phyloP scores from a whole-genome alignment of 2,329 filamentous ascomycete species.

The Penicillium occitanis region DNA sequence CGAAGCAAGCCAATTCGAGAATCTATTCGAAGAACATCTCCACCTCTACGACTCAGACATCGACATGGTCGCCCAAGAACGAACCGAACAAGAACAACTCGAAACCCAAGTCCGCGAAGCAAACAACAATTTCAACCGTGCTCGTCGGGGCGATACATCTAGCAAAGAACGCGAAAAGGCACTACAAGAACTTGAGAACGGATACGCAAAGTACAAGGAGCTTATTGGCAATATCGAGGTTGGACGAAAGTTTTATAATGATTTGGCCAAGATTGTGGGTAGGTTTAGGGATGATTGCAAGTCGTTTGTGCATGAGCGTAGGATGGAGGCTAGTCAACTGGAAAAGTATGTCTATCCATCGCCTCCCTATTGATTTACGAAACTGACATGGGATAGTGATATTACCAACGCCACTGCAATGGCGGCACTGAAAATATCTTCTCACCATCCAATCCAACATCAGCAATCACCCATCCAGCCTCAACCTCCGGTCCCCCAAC shows the following conservation, averaged over 20 bases:
- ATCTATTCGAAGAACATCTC: constrained; percentile 80
- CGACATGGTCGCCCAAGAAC: constrained; percentile 68
- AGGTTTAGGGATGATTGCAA: constrained; percentile 78
- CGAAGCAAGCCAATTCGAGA: constrained; percentile 85
- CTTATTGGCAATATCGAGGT: constrained; percentile 88
- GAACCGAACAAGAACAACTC: constrained; percentile 72
- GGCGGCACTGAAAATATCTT: constrained; percentile 55
- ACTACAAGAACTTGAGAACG: constrained; percentile 82
- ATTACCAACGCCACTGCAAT: constrained; percentile 57
- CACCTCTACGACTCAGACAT: constrained; percentile 78
- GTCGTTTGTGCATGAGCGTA: constrained; percentile 75
- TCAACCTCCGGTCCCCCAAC: constrained; percentile 44
- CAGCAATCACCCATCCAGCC: constrained; percentile 35
- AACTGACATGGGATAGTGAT: constrained; percentile 44
- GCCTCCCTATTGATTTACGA: neutral
- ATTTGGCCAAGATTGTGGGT: constrained; percentile 82
- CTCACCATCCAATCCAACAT: constrained; percentile 40
- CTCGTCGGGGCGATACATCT: constrained; percentile 65
- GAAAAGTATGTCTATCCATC: constrained; percentile 61
- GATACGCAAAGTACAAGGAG: constrained; percentile 95
- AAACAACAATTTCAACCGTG: constrained; percentile 74
- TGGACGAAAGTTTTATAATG: constrained; percentile 95
- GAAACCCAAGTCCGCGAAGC: constrained; percentile 68
- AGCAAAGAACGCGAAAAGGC: constrained; percentile 78
- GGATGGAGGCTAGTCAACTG: constrained; percentile 74